Evolutionary conservation across 2,329 filamentous ascomycete genomes (phyloP).

Genomic region (Ascosphaera pollenicola): DNA sequence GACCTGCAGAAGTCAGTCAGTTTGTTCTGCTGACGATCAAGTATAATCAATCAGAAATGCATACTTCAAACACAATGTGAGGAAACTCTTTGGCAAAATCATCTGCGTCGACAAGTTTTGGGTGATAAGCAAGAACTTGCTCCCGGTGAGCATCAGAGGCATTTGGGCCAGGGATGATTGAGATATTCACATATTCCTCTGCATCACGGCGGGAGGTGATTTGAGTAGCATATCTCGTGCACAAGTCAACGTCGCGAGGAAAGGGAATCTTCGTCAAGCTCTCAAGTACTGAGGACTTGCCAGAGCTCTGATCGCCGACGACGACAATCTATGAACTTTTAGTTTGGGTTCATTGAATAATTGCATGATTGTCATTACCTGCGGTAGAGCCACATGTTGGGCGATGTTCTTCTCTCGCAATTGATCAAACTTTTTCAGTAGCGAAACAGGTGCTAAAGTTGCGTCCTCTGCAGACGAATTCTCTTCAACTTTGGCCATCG

Average conservation of each 20-base stretch:
- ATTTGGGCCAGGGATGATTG: conserved; percentile 16
- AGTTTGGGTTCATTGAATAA: no score
- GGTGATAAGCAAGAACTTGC: conserved; percentile 9
- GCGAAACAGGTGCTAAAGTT: neutral
- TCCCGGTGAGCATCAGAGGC: conserved; percentile 6
- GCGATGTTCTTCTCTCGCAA: conserved; percentile 8
- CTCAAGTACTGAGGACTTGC: conserved; percentile 15
- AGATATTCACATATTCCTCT: conserved; percentile 10
- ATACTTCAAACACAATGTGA: conserved; percentile 11
- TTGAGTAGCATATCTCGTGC: conserved; percentile 25
- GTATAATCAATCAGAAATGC: neutral
- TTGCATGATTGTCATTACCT: conserved; percentile 2
- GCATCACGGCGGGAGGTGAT: conserved; percentile 20
- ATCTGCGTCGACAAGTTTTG: conserved; percentile 4
- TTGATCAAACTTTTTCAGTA: conserved; percentile 6
- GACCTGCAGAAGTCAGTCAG: conserved; percentile 5
- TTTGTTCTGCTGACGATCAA: neutral
- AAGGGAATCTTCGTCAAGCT: conserved; percentile 16
- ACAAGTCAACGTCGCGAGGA: conserved; percentile 17
- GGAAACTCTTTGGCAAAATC: conserved; percentile 5
- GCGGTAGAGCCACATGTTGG: conserved; percentile 9
- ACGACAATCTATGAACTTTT: conserved; percentile 14
- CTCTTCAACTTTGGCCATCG: no score
- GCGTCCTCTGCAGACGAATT: no score
- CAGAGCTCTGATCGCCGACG: conserved; percentile 20